phyloP scores from a whole-genome alignment of 805 yeast genomes.

The Wickerhamiella domercqiae region DNA sequence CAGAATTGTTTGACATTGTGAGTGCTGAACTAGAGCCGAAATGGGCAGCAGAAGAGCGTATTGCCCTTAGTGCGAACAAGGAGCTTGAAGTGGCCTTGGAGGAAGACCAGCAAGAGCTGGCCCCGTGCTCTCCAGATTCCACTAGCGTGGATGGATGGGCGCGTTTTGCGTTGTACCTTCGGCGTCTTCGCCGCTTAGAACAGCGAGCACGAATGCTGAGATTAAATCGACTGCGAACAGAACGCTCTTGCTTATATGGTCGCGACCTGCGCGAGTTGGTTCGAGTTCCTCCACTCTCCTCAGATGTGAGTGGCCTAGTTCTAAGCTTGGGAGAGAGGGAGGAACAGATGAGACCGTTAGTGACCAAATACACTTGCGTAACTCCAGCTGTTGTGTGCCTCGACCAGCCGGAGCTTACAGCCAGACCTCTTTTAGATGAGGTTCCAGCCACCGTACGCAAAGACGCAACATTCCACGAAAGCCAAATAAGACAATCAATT shows the following conservation, averaged over 20 bases:
- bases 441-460: constrained; percentile 12
- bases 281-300: constrained; percentile 23
- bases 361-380: constrained; percentile 68
- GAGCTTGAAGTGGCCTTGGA: constrained; percentile 3
- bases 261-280: constrained; percentile 30
- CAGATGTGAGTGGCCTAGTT: constrained; percentile 6
- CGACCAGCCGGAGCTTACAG: constrained; percentile 33
- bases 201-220: constrained; percentile 41
- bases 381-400: constrained; percentile 77
- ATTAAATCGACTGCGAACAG: constrained; percentile 51
- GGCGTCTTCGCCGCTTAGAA: constrained; percentile 37
- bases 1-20: constrained; percentile 45
- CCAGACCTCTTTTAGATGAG: constrained; percentile 18
- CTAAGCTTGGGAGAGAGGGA: constrained; percentile 22
- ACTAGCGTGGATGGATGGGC: constrained; percentile 36
- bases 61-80: neutral
- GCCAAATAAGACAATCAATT: constrained; percentile 75
- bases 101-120: constrained; percentile 3
- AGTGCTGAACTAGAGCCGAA: constrained; percentile 28
- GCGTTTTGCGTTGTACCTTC: constrained; percentile 36
- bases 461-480: constrained; percentile 51
- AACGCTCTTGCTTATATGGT: constrained; percentile 54
- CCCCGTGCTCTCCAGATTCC: constrained; percentile 20
- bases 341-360: constrained; percentile 29
- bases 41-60: constrained; percentile 4